Percentiles rank a stretch among this genome's conserved stretches.
These are phyloP conservation scores for Ganoderma sinense DNA, from an alignment of 1,284 basidiomycete genomes.

Conservation along the genomic window DNA sequence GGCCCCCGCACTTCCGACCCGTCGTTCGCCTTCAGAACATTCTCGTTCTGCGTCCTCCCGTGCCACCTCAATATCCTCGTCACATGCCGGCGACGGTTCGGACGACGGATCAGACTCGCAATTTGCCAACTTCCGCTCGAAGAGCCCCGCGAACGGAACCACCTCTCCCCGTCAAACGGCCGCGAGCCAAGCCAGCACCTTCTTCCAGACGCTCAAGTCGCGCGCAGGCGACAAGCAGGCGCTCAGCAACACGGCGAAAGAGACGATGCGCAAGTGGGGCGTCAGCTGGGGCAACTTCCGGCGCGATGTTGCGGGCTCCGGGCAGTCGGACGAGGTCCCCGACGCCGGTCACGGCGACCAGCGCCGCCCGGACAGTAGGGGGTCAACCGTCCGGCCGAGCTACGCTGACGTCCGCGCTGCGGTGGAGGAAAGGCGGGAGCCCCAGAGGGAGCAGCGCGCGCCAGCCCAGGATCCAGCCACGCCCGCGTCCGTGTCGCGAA, in stretches of 20 bases:
- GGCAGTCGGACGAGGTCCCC: conserved; percentile 51
- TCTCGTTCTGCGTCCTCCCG: conserved; percentile 36
- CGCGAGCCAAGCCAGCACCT: conserved; percentile 41
- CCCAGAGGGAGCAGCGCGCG: conserved; percentile 47
- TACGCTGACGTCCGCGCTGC: conserved; percentile 57
- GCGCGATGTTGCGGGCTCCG: conserved; percentile 49
- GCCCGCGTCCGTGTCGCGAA: conserved; percentile 26
- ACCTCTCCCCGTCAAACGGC: conserved; percentile 29
- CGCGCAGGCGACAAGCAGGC: conserved; percentile 85
- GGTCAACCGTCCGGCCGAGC: conserved; percentile 61
- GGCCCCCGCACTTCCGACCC: conserved; percentile 22
- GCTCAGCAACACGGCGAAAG: conserved; percentile 80
- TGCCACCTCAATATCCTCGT: conserved; percentile 28
- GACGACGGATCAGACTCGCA: conserved; percentile 33
- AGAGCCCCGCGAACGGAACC: conserved; percentile 32
- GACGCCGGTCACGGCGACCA: conserved; percentile 52
- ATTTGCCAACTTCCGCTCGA: conserved; percentile 30
- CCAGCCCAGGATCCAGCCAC: conserved; percentile 30
- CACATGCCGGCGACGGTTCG: conserved; percentile 33
- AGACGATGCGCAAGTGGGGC: conserved; percentile 89
- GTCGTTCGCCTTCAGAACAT: conserved; percentile 37
- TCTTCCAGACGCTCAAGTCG: conserved; percentile 79
- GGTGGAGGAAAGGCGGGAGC: conserved; percentile 65
- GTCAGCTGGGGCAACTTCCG: conserved; percentile 76
- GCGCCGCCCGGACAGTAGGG: conserved; percentile 42